Base-by-base conservation (phyloP, 75 land plant species). In the Pinus taeda region DNA sequence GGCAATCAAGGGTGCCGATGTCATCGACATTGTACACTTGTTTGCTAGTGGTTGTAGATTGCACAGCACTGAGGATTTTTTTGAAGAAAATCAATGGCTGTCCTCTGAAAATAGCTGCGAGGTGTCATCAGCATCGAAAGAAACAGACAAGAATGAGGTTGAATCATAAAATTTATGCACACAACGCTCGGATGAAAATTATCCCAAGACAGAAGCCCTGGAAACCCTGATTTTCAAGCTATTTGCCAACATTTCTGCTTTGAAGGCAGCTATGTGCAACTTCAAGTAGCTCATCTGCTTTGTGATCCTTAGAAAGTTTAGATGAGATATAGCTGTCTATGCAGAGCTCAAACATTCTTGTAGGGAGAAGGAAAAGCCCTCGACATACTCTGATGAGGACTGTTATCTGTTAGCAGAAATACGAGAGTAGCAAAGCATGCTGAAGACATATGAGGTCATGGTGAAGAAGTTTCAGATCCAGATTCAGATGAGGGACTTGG, bases 231-330 rank as follows among this genome's bases (percentile, higher is more conserved):
- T 93, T 53, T 82, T 87, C 22, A 88, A 79, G 13, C 39, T 93
- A 21, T 93, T 93, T 57, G 74, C 79, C 20, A 87, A 85, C 63
- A 80, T 93, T 62, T 90, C 90, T 3, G 85, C 91, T 20, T 42
- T 93, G 26, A 90, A 88, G 75, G 74, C 88, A 1, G 90, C 92
- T 92, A 90, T 49, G 84, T 90, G 13, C 86, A 90, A 71, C 91
- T 94, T 13, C 97, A 92, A 78, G 57, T 85, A 57, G 94, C 95
- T 36, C 94, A 94, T 73, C 84, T 90, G 15, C 97, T 95, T 49
- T 90, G 85, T 78, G 92, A 94, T 53, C 86, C 94, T 20, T 92
- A 92, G 3, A 90, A 82, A 77, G 87, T 90, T 22, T 90, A 91
- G 79, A 85, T 80, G 59, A 29, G 92, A 92, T 77, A 88, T 85